Evolutionary conservation across 371 early-diverging fungal genomes (phyloP).

Genomic region (Mortierella sp.): DNA sequence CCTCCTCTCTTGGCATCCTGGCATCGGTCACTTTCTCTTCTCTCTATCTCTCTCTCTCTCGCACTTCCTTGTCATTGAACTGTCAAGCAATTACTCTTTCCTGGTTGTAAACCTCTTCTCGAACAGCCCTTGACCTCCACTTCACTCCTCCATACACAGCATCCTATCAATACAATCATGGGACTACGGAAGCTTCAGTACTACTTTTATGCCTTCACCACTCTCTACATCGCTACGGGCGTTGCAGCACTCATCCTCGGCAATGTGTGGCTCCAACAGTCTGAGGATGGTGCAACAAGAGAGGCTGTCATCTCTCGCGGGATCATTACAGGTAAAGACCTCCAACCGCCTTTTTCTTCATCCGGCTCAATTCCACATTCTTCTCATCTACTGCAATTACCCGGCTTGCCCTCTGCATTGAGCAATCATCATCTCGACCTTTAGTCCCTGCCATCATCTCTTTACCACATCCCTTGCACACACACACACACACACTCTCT

Average conservation of each 20-base stretch:
- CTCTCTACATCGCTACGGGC: constrained; percentile 39
- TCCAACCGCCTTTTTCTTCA: too few species aligned
- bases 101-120: too few species aligned
- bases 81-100: background rate
- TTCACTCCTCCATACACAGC: background rate
- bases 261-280: constrained; percentile 38
- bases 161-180: constrained; percentile 4
- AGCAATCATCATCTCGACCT: background rate
- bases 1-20: background rate
- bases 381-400: background rate
- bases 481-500: background rate
- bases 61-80: background rate
- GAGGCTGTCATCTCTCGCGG: constrained; percentile 47
- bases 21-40: background rate
- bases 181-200: constrained; percentile 34
- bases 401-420: background rate
- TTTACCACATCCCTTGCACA: background rate
- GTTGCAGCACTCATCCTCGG: constrained; percentile 41
- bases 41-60: constrained; percentile 1
- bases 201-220: constrained; percentile 28
- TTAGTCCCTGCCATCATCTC: background rate
- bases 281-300: constrained; percentile 32
- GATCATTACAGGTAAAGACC: constrained; percentile 39
- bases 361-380: background rate
- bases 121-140: background rate